Conservation (phyloP, 148 eudicot genomes). For the Rhododendron mucronatum region DNA sequence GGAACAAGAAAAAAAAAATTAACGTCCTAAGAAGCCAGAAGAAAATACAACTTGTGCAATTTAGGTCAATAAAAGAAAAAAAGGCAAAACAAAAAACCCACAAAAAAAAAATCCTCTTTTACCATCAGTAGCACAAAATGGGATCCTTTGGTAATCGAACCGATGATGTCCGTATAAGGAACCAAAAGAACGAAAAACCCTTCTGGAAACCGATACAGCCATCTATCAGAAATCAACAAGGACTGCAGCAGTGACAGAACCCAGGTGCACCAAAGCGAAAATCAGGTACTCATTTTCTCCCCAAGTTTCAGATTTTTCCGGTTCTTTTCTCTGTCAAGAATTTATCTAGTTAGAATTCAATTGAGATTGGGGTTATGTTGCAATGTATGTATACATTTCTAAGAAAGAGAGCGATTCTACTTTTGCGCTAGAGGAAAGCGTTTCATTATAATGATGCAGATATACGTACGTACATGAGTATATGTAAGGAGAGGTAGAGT, state of each 20-base stretch:
- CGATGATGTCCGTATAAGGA: neutral
- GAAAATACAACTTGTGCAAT: neutral
- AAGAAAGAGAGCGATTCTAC: neutral
- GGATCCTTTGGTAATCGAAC: neutral
- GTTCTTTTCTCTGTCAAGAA: neutral
- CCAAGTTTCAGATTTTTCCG: neutral
- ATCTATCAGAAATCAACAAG: neutral
- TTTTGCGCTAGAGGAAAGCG: neutral
- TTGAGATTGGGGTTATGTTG: neutral
- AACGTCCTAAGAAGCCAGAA: neutral
- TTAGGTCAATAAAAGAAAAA: neutral
- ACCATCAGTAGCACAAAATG: neutral
- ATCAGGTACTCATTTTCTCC: neutral
- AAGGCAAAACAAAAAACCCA: neutral
- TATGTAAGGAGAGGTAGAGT: neutral
- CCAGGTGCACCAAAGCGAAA: neutral
- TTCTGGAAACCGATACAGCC: slow-evolving; percentile 9
- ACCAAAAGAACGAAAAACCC: slow-evolving; percentile 3
- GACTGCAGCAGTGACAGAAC: neutral
- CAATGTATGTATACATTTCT: neutral
- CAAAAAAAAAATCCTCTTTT: neutral
- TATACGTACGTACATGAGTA: too few relatives aligned
- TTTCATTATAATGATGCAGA: neutral
- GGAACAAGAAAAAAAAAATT: neutral
- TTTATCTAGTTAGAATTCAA: neutral